phyloP scores from a whole-genome alignment of 106 monocot genomes.

The Phalaenopsis aphrodite region DNA sequence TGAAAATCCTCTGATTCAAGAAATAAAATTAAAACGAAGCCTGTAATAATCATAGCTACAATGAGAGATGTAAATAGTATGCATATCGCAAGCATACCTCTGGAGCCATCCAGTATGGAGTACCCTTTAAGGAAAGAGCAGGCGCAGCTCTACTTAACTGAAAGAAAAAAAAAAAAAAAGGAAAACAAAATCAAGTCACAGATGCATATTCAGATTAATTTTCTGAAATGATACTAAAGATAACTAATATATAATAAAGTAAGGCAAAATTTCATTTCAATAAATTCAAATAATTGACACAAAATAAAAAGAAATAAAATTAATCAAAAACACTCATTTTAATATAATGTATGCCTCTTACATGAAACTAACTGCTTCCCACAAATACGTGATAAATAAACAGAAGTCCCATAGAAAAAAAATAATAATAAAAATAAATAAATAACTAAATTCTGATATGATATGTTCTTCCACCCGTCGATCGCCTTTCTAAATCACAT shows the following conservation, averaged over 20 bases:
- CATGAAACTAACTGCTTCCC: background rate
- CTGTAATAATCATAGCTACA: background rate
- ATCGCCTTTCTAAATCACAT: background rate
- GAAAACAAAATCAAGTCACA: background rate
- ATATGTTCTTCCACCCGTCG: background rate
- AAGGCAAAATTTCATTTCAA: background rate
- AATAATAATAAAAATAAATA: no score
- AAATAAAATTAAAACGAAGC: background rate
- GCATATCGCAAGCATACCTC: slow-evolving; percentile 50
- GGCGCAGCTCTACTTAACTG: slow-evolving; percentile 72
- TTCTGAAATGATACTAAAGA: background rate
- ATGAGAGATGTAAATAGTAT: slow-evolving; percentile 5
- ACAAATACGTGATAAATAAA: background rate
- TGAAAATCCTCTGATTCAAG: background rate
- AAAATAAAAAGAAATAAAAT: background rate
- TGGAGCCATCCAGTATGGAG: slow-evolving; percentile 99
- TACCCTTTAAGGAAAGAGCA: slow-evolving; percentile 80
- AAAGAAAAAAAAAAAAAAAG: slow-evolving; percentile 11
- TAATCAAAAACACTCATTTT: background rate
- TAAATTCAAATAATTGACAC: background rate
- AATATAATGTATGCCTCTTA: background rate
- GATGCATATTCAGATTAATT: background rate
- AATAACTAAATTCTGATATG: background rate
- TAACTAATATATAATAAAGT: background rate
- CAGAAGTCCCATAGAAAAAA: background rate